These are phyloP conservation scores for Leccinum subrobustum DNA, from an alignment of 1,284 basidiomycete genomes.

Conservation along the genomic window DNA sequence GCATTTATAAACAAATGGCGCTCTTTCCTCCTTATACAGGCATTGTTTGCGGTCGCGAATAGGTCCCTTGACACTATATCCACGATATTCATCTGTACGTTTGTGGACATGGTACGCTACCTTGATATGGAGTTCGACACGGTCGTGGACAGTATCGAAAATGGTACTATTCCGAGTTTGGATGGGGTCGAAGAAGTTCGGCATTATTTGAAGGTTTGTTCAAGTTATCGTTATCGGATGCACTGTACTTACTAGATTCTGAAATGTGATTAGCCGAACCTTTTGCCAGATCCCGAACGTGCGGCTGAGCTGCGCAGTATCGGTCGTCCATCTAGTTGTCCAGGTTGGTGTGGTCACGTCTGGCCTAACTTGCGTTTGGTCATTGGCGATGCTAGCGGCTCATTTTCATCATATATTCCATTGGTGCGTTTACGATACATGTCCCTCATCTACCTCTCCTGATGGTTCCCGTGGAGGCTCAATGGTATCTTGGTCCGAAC, in stretches of 20 bases:
- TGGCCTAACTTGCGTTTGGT: conserved; percentile 18
- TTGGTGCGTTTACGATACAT: not conserved
- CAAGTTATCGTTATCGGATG: not conserved
- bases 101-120: not conserved
- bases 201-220: conserved; percentile 4
- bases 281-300: conserved; percentile 1
- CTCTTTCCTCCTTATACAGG: not conserved
- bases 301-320: conserved; percentile 17
- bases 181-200: no score
- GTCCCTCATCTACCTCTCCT: not conserved
- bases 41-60: not conserved
- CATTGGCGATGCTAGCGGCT: conserved; percentile 5
- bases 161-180: no score
- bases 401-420: conserved; percentile 7
- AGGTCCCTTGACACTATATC: not conserved
- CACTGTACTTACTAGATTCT: not conserved
- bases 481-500: conserved; percentile 13
- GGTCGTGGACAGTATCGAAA: not conserved
- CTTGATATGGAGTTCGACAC: conserved; percentile 8
- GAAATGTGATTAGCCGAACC: conserved; percentile 5
- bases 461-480: conserved; percentile 2
- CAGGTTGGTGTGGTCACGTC: conserved; percentile 17
- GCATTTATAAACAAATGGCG: not conserved
- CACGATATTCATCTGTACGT: not conserved
- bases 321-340: conserved; percentile 16